Evolutionary conservation across 176 grass and related monocot genomes (phyloP), one percentile per base, ranked within the genome.

Genomic region (Raddia guianensis): DNA sequence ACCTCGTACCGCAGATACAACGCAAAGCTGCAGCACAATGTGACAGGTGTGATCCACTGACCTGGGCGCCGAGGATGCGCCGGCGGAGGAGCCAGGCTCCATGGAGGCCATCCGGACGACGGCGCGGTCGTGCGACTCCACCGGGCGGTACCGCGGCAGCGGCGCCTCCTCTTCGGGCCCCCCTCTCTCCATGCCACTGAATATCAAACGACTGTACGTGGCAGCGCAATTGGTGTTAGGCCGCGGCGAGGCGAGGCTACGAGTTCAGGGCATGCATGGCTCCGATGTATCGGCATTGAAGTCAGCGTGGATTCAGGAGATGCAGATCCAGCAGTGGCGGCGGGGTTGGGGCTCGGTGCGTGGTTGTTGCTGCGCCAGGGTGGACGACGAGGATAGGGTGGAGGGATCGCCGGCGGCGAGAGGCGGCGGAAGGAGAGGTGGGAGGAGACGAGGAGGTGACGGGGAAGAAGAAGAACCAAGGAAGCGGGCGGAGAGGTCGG

Each of bases 91-190:
- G 63, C 64, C 82, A 19, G 60, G 16, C 15, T 93, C 90, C 56
- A 93, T 77, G 47, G 83, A 73, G 4, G 48, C 48, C 87, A 90
- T 96, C 59, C 81, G 67, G 45, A 92, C 72, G 56, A 90, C 75
- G 20, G 85, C 59, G 69, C 40, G 32, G 65, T 86, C 84, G 49
- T 85, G 78, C 3, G 85, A 80, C 9, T 82, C 87, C 37, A 92
- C 90, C 3, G 87, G 74, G 34, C 80, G 82, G 72, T 88, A 90
- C 37, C 76, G 64, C 40, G 76, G 87, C 32, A 69, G 74, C 3
- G 44, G 33, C 34, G 75, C 27, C 73, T 95, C 93, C 60, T 90
- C 87, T 18, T 92, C 79, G 44, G 81, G 63, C 49, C 85, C 87
- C 35, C 71, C 76, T 53, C 64, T 86, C 56, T 86, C 90, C 86